Evolutionary conservation across 106 monocot species (phyloP).

Genomic region (Triglochin maritima): DNA sequence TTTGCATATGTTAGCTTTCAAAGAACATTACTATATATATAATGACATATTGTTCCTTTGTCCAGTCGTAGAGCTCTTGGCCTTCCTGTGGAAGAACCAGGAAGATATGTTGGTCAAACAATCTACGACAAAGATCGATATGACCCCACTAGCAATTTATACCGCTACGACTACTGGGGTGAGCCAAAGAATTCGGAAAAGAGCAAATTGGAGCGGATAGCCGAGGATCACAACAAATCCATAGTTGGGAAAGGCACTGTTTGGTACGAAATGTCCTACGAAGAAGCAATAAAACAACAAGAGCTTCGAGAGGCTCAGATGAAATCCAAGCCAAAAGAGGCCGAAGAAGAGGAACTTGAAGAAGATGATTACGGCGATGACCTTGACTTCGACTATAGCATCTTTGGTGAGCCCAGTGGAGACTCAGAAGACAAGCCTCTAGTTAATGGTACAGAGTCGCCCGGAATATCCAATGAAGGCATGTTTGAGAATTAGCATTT

Average conservation of each 20-base stretch:
- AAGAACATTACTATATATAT: no score
- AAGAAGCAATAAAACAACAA: conserved; percentile 51
- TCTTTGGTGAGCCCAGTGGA: conserved; percentile 25
- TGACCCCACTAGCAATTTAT: conserved; percentile 56
- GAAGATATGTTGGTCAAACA: conserved; percentile 53
- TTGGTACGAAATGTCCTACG: conserved; percentile 94
- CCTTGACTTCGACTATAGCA: conserved; percentile 41
- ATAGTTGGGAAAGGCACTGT: conserved; percentile 54
- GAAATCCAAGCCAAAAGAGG: conserved; percentile 20
- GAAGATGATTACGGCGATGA: conserved; percentile 44
- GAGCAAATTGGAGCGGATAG: conserved; percentile 44
- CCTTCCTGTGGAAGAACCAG: conserved; percentile 86
- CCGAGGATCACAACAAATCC: conserved; percentile 55
- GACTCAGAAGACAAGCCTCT: conserved; percentile 25
- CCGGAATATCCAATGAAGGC: conserved; percentile 49
- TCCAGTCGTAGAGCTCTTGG: conserved; percentile 74
- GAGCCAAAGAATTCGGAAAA: conserved; percentile 77
- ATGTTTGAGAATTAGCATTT: conserved; percentile 49
- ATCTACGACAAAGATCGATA: conserved; percentile 46
- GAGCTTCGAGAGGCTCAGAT: conserved; percentile 29
- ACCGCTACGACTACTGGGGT: conserved; percentile 84
- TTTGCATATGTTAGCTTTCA: no score
- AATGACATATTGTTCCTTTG: background rate
- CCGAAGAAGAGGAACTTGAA: conserved; percentile 12
- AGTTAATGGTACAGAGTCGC: conserved; percentile 53